These are phyloP conservation scores for Papiliotrema flavescens DNA, from an alignment of 1,284 basidiomycete genomes.

Conservation along the genomic window DNA sequence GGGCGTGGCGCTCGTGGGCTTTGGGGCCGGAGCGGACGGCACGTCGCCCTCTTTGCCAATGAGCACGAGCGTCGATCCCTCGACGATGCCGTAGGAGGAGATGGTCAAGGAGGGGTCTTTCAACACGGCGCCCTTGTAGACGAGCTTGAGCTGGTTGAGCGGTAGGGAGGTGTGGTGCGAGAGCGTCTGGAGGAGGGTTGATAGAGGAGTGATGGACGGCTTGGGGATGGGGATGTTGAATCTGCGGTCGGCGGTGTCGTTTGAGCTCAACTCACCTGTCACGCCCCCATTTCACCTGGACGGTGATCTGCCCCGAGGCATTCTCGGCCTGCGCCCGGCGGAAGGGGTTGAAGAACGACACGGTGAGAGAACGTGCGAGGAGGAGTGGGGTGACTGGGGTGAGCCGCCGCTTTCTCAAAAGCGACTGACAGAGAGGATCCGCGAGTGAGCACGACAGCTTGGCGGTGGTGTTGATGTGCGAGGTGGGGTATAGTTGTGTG, in stretches of 20 bases:
- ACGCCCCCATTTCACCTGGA: slow-evolving; percentile 45
- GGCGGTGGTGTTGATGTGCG: not conserved
- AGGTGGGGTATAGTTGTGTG: not conserved
- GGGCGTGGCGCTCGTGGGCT: slow-evolving; percentile 9
- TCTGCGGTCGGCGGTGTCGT: slow-evolving; percentile 16
- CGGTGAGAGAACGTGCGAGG: slow-evolving; percentile 21
- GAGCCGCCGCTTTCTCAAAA: no score
- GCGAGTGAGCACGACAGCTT: slow-evolving; percentile 1
- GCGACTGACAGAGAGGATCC: not conserved
- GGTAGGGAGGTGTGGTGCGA: slow-evolving; percentile 43
- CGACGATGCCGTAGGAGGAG: slow-evolving; percentile 44
- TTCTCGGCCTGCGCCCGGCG: slow-evolving; percentile 40
- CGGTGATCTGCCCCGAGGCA: slow-evolving; percentile 35
- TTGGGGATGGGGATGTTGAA: slow-evolving; percentile 49
- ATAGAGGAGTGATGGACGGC: slow-evolving; percentile 41
- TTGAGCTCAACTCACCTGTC: slow-evolving; percentile 26
- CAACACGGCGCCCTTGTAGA: slow-evolving; percentile 49
- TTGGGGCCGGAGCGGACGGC: slow-evolving; percentile 16
- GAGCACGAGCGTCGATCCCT: slow-evolving; percentile 42
- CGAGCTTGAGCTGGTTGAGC: slow-evolving; percentile 40
- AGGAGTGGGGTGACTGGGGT: slow-evolving; percentile 26
- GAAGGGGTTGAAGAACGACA: slow-evolving; percentile 47
- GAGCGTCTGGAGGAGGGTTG: slow-evolving; percentile 41
- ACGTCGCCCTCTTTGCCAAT: slow-evolving; percentile 40
- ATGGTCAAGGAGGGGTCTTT: slow-evolving; percentile 47